Conservation (phyloP, 306 rosid species). For the Medicago lupulina region DNA sequence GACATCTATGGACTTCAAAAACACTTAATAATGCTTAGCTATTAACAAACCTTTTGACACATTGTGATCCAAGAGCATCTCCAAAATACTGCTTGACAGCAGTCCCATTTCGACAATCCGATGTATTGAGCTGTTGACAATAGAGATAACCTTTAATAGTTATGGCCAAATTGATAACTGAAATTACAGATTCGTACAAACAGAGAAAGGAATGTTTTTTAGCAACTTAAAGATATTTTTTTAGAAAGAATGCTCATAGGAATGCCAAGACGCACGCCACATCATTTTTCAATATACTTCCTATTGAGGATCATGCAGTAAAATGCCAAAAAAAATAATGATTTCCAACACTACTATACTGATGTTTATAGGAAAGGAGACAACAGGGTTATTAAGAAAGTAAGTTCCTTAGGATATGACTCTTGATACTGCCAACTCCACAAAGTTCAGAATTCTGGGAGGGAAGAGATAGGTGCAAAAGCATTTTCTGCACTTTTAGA, state of each 20-base stretch:
- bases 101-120: slow-evolving; percentile 75
- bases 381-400: slow-evolving; percentile 22
- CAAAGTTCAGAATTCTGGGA: not conserved
- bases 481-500: not conserved
- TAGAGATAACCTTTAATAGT: slow-evolving; percentile 21
- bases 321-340: too few species aligned
- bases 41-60: slow-evolving; percentile 61
- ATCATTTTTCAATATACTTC: slow-evolving; percentile 11
- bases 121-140: slow-evolving; percentile 73
- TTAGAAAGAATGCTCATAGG: slow-evolving; percentile 14
- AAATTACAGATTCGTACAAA: slow-evolving; percentile 22
- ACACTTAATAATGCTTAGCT: slow-evolving; percentile 29
- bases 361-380: not conserved
- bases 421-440: not conserved
- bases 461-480: not conserved
- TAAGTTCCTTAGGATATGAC: not conserved
- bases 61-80: slow-evolving; percentile 67
- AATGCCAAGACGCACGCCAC: not conserved
- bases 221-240: slow-evolving; percentile 17
- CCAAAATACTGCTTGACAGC: slow-evolving; percentile 71
- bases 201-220: slow-evolving; percentile 14
- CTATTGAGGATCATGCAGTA: slow-evolving; percentile 23
- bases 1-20: slow-evolving; percentile 29
- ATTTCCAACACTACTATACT: too few species aligned
- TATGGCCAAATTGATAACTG: slow-evolving; percentile 16